Percentiles rank a stretch among this genome's conserved stretches.
Evolutionary conservation across 768 basidiomycete species (phyloP).

Genomic region (Mycena polygramma): DNA sequence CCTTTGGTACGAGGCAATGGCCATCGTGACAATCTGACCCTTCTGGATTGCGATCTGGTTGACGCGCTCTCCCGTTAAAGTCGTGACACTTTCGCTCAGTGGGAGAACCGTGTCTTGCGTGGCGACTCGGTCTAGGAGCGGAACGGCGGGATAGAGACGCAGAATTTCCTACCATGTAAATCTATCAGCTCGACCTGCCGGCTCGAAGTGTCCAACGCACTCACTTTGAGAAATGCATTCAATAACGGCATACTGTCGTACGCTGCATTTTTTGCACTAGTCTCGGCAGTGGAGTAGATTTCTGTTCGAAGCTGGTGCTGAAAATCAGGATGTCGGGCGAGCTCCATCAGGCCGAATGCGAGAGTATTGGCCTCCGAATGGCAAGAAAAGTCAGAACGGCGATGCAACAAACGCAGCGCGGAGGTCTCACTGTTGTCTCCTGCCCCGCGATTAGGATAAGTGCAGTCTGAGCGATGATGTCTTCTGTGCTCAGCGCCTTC

Average conservation of each 20-base stretch:
- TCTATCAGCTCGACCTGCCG: too few relatives aligned
- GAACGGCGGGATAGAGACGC: slow-evolving; percentile 24
- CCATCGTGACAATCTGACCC: slow-evolving; percentile 21
- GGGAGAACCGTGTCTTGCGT: slow-evolving; percentile 20
- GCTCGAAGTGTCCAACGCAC: not conserved
- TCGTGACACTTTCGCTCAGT: not conserved
- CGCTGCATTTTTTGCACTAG: too few relatives aligned
- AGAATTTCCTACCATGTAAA: too few relatives aligned
- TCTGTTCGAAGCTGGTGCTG: slow-evolving; percentile 18
- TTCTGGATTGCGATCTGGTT: slow-evolving; percentile 18
- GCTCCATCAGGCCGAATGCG: slow-evolving; percentile 2
- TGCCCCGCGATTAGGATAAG: not conserved
- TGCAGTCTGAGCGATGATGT: not conserved
- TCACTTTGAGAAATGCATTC: slow-evolving; percentile 34
- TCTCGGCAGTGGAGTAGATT: slow-evolving; percentile 1
- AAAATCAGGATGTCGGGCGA: slow-evolving; percentile 25
- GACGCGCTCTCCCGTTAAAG: slow-evolving; percentile 1
- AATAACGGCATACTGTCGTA: slow-evolving; percentile 26
- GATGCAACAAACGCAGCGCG: not conserved
- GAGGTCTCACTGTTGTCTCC: not conserved
- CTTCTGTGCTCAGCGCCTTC: not conserved
- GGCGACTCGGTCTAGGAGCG: slow-evolving; percentile 27
- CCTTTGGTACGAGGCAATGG: slow-evolving; percentile 20
- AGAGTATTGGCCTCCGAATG: not conserved
- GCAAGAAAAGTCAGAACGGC: not conserved